Evolutionary conservation across 495 filamentous ascomycete species (phyloP).

Genomic region (Daldinia concentrica): DNA sequence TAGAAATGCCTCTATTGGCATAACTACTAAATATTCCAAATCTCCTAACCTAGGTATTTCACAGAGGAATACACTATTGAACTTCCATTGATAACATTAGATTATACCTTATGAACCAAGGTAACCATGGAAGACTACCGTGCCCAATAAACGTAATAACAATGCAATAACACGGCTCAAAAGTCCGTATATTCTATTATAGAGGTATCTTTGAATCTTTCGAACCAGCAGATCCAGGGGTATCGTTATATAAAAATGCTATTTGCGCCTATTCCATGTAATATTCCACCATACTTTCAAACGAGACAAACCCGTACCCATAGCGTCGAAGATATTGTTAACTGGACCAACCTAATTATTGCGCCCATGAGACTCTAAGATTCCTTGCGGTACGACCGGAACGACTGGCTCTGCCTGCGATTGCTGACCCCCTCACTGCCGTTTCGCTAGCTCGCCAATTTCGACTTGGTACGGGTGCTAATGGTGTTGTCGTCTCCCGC

Average conservation of each 20-base stretch:
- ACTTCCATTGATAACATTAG: too few species aligned
- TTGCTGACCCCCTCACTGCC: conserved; percentile 35
- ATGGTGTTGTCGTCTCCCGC: conserved; percentile 44
- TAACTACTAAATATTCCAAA: too few species aligned
- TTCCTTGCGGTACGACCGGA: conserved; percentile 39
- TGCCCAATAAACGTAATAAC: too few species aligned
- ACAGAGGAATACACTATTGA: too few species aligned
- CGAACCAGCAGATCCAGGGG: conserved; percentile 20
- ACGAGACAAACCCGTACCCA: conserved; percentile 15
- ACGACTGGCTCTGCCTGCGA: conserved; percentile 35
- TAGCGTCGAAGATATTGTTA: conserved; percentile 12
- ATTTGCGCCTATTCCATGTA: conserved; percentile 30
- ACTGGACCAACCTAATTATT: conserved; percentile 15
- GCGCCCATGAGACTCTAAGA: conserved; percentile 47
- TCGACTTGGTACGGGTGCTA: conserved; percentile 42
- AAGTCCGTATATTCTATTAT: conserved; percentile 20
- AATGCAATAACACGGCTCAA: conserved; percentile 1
- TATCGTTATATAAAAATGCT: conserved; percentile 29
- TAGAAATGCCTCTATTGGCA: too few species aligned
- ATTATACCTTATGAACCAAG: too few species aligned
- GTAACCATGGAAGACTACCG: too few species aligned
- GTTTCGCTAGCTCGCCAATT: conserved; percentile 43
- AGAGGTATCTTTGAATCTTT: conserved; percentile 23
- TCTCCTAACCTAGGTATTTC: too few species aligned
- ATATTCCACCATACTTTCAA: conserved; percentile 12